Evolutionary conservation across 163 green algal species (phyloP).

Genomic region (Scenedesmus sp.): DNA sequence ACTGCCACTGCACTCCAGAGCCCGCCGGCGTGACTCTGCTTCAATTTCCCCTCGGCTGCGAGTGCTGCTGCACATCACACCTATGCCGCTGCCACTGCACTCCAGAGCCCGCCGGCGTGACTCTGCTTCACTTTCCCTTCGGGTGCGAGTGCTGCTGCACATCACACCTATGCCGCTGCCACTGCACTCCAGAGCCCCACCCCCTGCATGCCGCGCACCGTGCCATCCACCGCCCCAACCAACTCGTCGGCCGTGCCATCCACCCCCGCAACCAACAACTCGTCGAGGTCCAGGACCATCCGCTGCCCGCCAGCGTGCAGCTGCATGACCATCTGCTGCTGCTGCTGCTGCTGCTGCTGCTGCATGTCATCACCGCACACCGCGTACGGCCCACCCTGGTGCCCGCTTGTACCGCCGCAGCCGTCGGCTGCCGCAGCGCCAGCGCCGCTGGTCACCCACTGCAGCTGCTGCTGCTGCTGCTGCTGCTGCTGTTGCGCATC

Average conservation of each 20-base stretch:
- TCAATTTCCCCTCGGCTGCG: too few species aligned
- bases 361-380: not conserved
- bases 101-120: too few species aligned
- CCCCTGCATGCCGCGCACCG: not conserved
- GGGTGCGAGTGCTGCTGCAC: too few species aligned
- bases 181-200: not conserved
- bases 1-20: too few species aligned
- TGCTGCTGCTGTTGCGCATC: too few species aligned
- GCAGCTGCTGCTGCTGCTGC: conserved; percentile 10
- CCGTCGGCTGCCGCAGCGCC: not conserved
- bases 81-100: too few species aligned
- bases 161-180: not conserved
- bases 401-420: not conserved
- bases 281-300: conserved; percentile 46
- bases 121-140: not conserved
- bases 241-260: not conserved
- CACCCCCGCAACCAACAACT: not conserved
- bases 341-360: too few species aligned
- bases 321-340: not conserved
- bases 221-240: too few species aligned
- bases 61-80: too few species aligned
- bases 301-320: conserved; percentile 28
- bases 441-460: not conserved
- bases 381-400: not conserved
- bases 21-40: too few species aligned